Percentiles rank a stretch among this genome's conserved stretches.
phyloP scores from a whole-genome alignment of 2,329 filamentous ascomycete genomes.

The Claviceps lovelessii region DNA sequence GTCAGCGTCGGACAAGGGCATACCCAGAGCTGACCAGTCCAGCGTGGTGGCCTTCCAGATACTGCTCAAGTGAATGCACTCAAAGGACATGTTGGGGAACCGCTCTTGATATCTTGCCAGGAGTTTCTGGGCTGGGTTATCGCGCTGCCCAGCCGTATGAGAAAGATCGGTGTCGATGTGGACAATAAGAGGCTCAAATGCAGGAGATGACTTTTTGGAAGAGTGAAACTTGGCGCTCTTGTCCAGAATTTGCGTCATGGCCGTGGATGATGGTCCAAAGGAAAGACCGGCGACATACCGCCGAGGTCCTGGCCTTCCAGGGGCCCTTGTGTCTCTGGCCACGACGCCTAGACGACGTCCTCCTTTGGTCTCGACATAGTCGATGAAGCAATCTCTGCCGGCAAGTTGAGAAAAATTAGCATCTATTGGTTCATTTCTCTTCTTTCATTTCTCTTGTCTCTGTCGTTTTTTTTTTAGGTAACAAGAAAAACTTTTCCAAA shows the following conservation, averaged over 20 bases:
- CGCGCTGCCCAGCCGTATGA: slow-evolving; percentile 6
- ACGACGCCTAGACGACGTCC: slow-evolving; percentile 53
- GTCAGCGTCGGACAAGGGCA: slow-evolving; percentile 2
- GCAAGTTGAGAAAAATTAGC: not conserved
- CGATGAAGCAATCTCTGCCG: slow-evolving; percentile 51
- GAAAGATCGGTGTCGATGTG: slow-evolving; percentile 35
- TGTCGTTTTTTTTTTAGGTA: not conserved
- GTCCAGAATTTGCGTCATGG: slow-evolving; percentile 62
- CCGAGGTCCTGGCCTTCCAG: slow-evolving; percentile 19
- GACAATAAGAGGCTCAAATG: slow-evolving; percentile 52
- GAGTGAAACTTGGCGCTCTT: slow-evolving; percentile 52
- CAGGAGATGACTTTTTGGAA: slow-evolving; percentile 45
- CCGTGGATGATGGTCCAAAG: slow-evolving; percentile 66
- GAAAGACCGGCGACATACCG: slow-evolving; percentile 65
- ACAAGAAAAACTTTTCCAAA: no score
- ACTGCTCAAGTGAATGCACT: slow-evolving; percentile 46
- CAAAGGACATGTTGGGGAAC: slow-evolving; percentile 55
- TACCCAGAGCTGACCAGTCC: slow-evolving; percentile 36
- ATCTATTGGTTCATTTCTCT: no score
- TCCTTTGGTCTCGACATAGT: slow-evolving; percentile 65
- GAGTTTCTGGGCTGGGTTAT: slow-evolving; percentile 27
- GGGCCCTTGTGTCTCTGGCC: slow-evolving; percentile 31
- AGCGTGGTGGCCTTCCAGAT: slow-evolving; percentile 38
- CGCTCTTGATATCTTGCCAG: slow-evolving; percentile 37
- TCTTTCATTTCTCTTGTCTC: not conserved